Conservation (phyloP, 208 protist species). For the Trypanosoma boissoni region DNA sequence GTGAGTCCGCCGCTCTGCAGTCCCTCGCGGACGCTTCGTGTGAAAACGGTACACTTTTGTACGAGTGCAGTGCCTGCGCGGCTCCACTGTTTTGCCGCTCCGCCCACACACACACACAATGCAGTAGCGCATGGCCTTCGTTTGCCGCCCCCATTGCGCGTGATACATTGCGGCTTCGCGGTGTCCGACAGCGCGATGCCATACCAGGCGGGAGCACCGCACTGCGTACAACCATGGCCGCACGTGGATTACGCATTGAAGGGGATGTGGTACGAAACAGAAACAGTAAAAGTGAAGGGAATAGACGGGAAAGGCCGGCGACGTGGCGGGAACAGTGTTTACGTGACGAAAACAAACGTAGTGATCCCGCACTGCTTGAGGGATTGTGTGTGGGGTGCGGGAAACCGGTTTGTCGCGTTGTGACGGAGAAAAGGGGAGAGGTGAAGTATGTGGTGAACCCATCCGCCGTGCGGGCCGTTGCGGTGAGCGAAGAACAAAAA, state of each 20-base stretch:
- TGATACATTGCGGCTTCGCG: constrained; percentile 22
- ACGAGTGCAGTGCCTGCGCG: constrained; percentile 32
- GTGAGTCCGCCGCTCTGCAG: constrained; percentile 19
- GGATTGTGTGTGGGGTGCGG: constrained; percentile 49
- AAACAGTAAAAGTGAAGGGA: constrained; percentile 19
- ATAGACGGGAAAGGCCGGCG: neutral
- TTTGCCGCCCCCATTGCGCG: constrained; percentile 26
- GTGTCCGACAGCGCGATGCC: constrained; percentile 24
- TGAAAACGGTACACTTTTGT: constrained; percentile 7
- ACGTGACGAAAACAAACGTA: constrained; percentile 61
- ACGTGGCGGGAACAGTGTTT: constrained; percentile 64
- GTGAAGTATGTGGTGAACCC: constrained; percentile 31
- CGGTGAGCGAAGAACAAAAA: neutral
- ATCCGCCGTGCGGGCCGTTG: constrained; percentile 14
- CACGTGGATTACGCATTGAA: constrained; percentile 49
- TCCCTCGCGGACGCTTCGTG: neutral
- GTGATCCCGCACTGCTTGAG: constrained; percentile 37
- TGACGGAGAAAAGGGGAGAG: constrained; percentile 13
- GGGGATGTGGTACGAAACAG: constrained; percentile 37
- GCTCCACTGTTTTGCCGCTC: constrained; percentile 31
- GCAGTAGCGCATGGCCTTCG: constrained; percentile 48
- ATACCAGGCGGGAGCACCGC: constrained; percentile 16
- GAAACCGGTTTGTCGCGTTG: constrained; percentile 50
- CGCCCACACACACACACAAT: constrained; percentile 15
- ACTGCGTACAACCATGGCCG: constrained; percentile 17